These are phyloP conservation scores for Sequoiadendron giganteum DNA, from an alignment of 75 land plant genomes.

Conservation along the genomic window DNA sequence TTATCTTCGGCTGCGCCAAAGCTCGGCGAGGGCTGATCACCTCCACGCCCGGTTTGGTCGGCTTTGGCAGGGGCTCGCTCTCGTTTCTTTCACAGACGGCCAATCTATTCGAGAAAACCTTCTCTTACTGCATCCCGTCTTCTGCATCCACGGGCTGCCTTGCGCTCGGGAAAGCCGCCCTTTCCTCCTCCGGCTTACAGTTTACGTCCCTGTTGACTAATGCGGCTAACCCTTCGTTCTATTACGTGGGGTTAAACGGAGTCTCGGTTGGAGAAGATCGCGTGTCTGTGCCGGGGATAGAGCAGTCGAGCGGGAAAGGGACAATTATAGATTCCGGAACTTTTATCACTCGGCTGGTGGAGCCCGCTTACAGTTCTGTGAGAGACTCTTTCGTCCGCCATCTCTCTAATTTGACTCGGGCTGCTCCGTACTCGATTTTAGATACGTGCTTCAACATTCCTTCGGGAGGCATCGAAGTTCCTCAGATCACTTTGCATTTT, in stretches of 20 bases:
- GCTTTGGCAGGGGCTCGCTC: not conserved
- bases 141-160: constrained; percentile 33
- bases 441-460: no score
- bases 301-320: constrained; percentile 15
- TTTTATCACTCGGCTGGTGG: constrained; percentile 18
- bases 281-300: no score
- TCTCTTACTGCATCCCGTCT: not conserved
- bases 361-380: not conserved
- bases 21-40: no score
- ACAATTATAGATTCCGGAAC: constrained; percentile 70
- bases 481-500: no score
- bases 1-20: not conserved
- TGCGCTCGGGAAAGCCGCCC: constrained; percentile 30
- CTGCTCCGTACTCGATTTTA: no score
- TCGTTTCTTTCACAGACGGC: constrained; percentile 33
- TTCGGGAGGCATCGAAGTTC: no score
- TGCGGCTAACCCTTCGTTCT: not conserved
- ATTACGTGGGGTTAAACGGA: not conserved
- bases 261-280: not conserved
- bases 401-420: no score
- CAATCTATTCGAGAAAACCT: constrained; percentile 32
- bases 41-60: not conserved
- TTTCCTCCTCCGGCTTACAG: not conserved
- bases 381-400: no score
- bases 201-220: not conserved